Base-by-base conservation (phyloP, 257 asterid species). In the Verbascum thapsus region DNA sequence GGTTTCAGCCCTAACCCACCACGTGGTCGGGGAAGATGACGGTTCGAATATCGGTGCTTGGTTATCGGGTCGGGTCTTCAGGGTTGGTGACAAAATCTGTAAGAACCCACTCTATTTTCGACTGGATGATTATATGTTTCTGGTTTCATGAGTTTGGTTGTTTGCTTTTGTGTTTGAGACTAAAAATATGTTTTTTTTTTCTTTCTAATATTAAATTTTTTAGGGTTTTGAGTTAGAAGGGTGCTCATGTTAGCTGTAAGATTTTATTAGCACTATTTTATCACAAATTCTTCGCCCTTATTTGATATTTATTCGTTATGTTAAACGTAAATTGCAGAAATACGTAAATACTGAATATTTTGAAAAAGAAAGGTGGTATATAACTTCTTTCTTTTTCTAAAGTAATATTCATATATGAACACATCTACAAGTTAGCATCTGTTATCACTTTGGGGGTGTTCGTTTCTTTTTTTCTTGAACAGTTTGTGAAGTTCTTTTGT, bases 41-140 rank as follows among this genome's bases (percentile, higher is more conserved):
- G 85, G 76, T 3, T 84, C 86, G 90, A 76, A 84, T 70, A 61
- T 77, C 67, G 23, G 2, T 44, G 75, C 91, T 37, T 88, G 89
- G 88, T 42, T 79, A 34, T 59, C 81, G 19, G 90, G 82, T 38
- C 84, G 90, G 63, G 71, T 68, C 57, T 80, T 88, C 77, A 74
- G 63, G 50, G 86, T 82, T 32, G 96, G 96, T 6, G 96, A 88
- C 78, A 78, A 70, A 55, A 43, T 88, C 39, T 81, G 96, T 88
- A 66, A 71, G 85, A 11, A 15, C 8, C 8, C 1, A 8, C 10
- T 48, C 45, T 26, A 26, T 26, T 1, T 15, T n/a, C 52, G 2
- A 12, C 48, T 68, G 11, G 26, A 9, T 20, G 18, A 66, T 8
- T 4, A 48, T 37, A 1, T 38, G 10, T 7, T 7, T 52, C 9